A percentile compares a stretch with the other conserved stretches of the same genome.
Evolutionary conservation across 2,329 filamentous ascomycete species (phyloP).

Genomic region (Plenodomus biglobosus): DNA sequence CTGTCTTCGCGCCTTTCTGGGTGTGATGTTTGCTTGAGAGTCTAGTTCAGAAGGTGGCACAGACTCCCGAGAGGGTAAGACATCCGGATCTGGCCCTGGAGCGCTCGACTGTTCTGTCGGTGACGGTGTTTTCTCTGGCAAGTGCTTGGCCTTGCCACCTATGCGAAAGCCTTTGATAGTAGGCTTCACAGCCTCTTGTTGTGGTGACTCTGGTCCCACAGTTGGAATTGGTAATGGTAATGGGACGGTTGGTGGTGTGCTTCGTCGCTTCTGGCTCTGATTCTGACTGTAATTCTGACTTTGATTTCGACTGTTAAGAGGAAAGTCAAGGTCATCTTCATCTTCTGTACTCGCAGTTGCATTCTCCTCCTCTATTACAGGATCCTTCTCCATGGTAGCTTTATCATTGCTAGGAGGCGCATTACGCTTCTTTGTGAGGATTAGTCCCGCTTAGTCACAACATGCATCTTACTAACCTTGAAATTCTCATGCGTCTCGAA

Average conservation of each 20-base stretch:
- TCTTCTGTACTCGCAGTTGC: constrained; percentile 33
- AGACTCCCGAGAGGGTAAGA: constrained; percentile 1
- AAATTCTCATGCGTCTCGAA: constrained; percentile 41
- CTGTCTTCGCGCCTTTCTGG: constrained; percentile 17
- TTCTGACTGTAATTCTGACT: too few relatives aligned
- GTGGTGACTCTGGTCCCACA: constrained; percentile 2
- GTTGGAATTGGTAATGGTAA: constrained; percentile 5
- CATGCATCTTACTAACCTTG: constrained; percentile 16
- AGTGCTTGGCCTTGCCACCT: constrained; percentile 27
- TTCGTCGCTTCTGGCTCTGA: constrained; percentile 4
- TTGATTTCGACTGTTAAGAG: constrained; percentile 21
- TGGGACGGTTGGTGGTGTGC: not conserved
- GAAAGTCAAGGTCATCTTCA: constrained; percentile 47
- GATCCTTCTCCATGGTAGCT: not conserved
- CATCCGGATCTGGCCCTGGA: not conserved
- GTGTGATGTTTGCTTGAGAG: constrained; percentile 4
- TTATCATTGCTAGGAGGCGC: not conserved
- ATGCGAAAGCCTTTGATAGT: constrained; percentile 33
- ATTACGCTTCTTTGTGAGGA: constrained; percentile 13
- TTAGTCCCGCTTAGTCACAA: not conserved
- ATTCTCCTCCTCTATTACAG: constrained; percentile 6
- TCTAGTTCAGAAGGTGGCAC: constrained; percentile 5
- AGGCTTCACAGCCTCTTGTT: constrained; percentile 7
- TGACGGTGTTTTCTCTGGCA: constrained; percentile 1
- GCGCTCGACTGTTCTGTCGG: not conserved